phyloP scores from a whole-genome alignment of 805 yeast genomes.

The Lipomyces sp. region DNA sequence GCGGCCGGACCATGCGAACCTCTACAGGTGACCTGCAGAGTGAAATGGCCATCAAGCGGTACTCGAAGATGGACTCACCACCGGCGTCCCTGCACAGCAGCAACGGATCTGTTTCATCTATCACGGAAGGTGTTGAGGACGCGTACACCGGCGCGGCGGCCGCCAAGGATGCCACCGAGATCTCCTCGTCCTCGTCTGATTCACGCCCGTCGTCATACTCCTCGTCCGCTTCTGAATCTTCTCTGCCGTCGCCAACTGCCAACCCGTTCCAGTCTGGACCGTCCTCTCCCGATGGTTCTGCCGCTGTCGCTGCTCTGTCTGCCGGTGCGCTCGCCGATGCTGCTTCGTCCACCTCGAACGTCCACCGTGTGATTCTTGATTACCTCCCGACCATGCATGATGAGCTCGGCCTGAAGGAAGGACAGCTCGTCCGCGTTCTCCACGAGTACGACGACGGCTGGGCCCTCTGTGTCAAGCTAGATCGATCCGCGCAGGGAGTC shows the following conservation, averaged over 20 bases:
- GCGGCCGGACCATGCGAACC: conserved; percentile 16
- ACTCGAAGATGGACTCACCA: conserved; percentile 5
- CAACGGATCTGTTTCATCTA: conserved; percentile 1
- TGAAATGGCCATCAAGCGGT: background rate
- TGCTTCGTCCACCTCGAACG: conserved; percentile 22
- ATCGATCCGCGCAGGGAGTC: conserved; percentile 28
- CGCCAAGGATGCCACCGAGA: conserved; percentile 1
- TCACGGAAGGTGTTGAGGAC: background rate
- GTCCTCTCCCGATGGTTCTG: background rate
- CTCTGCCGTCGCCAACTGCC: conserved; percentile 7
- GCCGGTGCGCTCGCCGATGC: conserved; percentile 9
- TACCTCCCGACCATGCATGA: conserved; percentile 32
- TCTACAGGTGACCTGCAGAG: conserved; percentile 17
- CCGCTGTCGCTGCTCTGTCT: conserved; percentile 2
- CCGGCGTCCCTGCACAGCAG: conserved; percentile 1
- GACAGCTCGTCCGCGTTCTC: conserved; percentile 30
- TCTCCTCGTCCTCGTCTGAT: conserved; percentile 9
- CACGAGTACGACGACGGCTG: conserved; percentile 34
- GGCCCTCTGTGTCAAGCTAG: conserved; percentile 30
- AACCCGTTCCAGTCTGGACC: conserved; percentile 13
- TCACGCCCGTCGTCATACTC: background rate
- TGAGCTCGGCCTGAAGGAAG: conserved; percentile 30
- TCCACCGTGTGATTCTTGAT: conserved; percentile 31
- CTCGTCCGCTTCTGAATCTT: conserved; percentile 9
- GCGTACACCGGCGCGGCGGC: conserved; percentile 1